phyloP scores from a whole-genome alignment of 495 filamentous ascomycete genomes.

The Cudoniella acicularis region DNA sequence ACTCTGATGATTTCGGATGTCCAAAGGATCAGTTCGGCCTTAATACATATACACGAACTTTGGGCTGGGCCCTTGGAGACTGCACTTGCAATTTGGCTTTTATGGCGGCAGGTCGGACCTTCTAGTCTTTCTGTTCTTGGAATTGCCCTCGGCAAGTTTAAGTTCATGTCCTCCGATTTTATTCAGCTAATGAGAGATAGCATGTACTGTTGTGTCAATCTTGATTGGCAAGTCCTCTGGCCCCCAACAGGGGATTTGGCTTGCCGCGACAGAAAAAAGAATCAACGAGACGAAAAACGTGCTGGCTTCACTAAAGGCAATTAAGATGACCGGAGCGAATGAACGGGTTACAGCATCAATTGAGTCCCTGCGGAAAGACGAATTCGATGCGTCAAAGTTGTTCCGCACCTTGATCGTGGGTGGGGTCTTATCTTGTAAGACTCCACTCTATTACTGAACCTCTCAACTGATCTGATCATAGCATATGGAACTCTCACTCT shows the following conservation, averaged over 20 bases:
- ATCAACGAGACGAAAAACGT: constrained; percentile 43
- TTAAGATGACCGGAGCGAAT: constrained; percentile 52
- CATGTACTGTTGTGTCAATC: neutral
- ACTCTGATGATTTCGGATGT: constrained; percentile 47
- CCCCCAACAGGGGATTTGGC: neutral
- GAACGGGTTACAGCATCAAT: constrained; percentile 32
- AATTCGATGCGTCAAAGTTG: neutral
- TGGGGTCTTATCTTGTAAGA: neutral
- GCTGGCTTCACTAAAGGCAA: constrained; percentile 49
- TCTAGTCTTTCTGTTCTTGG: neutral
- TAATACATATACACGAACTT: constrained; percentile 27
- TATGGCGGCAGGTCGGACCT: constrained; percentile 48
- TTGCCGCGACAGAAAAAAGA: constrained; percentile 26
- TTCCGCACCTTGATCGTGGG: neutral
- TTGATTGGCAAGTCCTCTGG: neutral
- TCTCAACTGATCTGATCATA: neutral
- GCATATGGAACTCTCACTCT: neutral
- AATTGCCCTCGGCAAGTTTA: neutral
- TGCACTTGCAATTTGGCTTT: constrained; percentile 47
- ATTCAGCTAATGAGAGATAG: neutral
- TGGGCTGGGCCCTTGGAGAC: constrained; percentile 47
- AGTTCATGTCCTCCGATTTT: neutral
- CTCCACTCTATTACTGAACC: neutral
- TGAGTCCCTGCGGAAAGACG: constrained; percentile 24
- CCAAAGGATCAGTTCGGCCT: constrained; percentile 25